Conservation (phyloP, 805 yeast species). For the Metschnikowia dekortorum region DNA sequence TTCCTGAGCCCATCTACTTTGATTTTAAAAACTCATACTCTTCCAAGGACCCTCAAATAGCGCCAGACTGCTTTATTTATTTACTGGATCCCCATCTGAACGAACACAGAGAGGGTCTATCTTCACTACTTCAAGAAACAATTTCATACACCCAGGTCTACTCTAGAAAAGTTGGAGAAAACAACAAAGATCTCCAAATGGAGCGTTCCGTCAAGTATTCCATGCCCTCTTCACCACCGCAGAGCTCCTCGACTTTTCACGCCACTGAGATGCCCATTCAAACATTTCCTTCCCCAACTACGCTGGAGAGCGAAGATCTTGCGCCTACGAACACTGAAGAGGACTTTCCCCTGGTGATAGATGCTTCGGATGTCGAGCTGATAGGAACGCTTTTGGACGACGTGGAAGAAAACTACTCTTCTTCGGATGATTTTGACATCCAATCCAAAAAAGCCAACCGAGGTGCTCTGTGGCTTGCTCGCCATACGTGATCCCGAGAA, state of each 20-base stretch:
- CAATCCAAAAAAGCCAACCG: not conserved
- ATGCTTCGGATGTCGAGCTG: conserved; percentile 32
- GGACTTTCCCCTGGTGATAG: conserved; percentile 21
- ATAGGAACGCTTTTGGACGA: conserved; percentile 19
- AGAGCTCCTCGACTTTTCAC: not conserved
- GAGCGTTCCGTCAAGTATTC: not conserved
- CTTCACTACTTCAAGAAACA: conserved; percentile 13
- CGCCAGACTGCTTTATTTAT: conserved; percentile 9
- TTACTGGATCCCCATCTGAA: conserved; percentile 7
- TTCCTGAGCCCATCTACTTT: conserved; percentile 21
- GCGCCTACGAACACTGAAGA: not conserved
- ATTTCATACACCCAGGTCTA: conserved; percentile 11
- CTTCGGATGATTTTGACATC: not conserved
- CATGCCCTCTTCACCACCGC: conserved; percentile 14
- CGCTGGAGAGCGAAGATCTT: not conserved
- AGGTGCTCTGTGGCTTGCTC: conserved; percentile 9
- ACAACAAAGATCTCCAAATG: not conserved
- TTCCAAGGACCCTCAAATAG: not conserved
- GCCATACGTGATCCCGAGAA: conserved; percentile 3
- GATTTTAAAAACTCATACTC: conserved; percentile 16
- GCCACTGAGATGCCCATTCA: not conserved
- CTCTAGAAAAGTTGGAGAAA: not conserved
- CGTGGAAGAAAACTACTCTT: not conserved
- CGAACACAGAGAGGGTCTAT: conserved; percentile 3
- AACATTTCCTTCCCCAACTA: not conserved